Evolutionary conservation across 148 eudicot genomes (phyloP), one percentile per base, ranked within the genome.

Genomic region (Dianthus caryophyllus): DNA sequence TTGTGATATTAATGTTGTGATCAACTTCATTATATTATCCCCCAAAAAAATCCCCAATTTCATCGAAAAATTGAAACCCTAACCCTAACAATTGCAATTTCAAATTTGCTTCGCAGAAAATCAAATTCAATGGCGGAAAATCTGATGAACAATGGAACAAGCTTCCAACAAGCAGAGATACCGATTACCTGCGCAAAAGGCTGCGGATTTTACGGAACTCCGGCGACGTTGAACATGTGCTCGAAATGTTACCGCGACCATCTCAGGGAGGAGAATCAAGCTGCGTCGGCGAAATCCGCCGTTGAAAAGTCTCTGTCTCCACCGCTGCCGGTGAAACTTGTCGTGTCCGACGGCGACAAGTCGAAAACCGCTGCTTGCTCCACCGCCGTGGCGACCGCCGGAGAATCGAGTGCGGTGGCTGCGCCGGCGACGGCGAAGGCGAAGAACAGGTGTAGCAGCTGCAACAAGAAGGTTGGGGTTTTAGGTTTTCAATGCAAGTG

Each of bases 401-500:
- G 38, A 33, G 38, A 33, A 33, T 2, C 38, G 38, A 33, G 38
- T 48, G 30, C 16, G 22, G 46, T 17, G 49, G 47, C 0, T n/a
- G 27, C 0, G 20, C 3, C 50, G 70, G 62, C 27, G 68, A 17
- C 73, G 15, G 9, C 27, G 29, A 54, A 18, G 29, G 26, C 15
- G 30, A 54, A 30, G 6, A 81, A 75, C 25, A 50, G 87, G 73
- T 87, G 93, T 52, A 53, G 51, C 38, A 15, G 69, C 22, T 84
- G 93, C 53, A 82, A 66, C 30, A 84, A 84, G 76, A 83, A 85
- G 72, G 93, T 87, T 0, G 87, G 84, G 16, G 68, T 87, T 22
- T 4, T 81, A 64, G 93, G 87, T 33, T 87, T 87, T 65, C 69
- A 75, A 76, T 87, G 92, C 63, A 57, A 72, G 51, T 84, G 92